These are phyloP conservation scores for Fusarium goolgardi DNA, from an alignment of 2,329 filamentous ascomycete genomes.

Conservation along the genomic window DNA sequence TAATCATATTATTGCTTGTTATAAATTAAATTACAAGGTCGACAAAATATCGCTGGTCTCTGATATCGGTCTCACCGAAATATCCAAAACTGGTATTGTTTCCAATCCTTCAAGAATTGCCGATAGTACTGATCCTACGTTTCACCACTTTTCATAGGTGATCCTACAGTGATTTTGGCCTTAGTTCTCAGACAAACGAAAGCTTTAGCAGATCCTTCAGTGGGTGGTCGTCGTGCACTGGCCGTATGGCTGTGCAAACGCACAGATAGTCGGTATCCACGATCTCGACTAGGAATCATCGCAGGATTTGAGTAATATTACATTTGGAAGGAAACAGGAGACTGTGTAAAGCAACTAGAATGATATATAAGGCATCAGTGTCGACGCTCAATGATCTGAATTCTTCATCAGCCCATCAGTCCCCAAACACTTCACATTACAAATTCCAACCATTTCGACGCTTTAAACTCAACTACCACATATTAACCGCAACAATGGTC, in stretches of 20 bases:
- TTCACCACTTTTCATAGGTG: not conserved
- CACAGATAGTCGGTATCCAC: not conserved
- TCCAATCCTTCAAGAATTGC: not conserved
- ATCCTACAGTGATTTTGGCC: not conserved
- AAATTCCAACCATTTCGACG: not conserved
- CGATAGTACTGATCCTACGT: not conserved
- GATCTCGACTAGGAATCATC: not conserved
- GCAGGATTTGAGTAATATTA: not conserved
- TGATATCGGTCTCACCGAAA: too few relatives aligned
- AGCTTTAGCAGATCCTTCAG: not conserved
- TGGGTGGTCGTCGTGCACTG: not conserved
- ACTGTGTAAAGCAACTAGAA: not conserved
- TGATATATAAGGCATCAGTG: not conserved
- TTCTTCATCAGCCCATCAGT: not conserved
- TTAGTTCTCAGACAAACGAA: not conserved
- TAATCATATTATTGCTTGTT: not conserved
- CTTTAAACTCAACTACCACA: not conserved
- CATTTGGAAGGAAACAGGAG: too few relatives aligned
- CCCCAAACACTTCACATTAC: not conserved
- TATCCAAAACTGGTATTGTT: not conserved
- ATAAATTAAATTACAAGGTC: not conserved
- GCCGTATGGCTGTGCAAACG: not conserved
- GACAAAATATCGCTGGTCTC: too few relatives aligned
- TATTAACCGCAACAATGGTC: not conserved
- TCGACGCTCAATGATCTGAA: not conserved